Evolutionary conservation across 2,329 filamentous ascomycete genomes (phyloP).

Genomic region (Neonectria neomacrospora): DNA sequence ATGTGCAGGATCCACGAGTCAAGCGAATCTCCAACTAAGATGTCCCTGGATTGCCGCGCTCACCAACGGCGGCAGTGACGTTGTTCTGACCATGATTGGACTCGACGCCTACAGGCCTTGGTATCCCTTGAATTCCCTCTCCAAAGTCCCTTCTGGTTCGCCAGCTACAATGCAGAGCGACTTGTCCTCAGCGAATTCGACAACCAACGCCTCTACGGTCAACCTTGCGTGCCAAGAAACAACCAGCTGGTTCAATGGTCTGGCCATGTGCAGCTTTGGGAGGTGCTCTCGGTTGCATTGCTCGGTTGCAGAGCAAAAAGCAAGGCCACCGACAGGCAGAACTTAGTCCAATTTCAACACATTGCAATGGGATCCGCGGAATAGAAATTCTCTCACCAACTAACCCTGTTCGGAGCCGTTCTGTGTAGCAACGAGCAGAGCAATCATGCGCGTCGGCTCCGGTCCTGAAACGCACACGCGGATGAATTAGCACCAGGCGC

Average conservation of each 20-base stretch:
- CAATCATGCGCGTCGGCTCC: slow-evolving; percentile 19
- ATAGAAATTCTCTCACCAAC: slow-evolving; percentile 28
- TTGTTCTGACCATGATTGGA: slow-evolving; percentile 6
- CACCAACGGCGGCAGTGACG: slow-evolving; percentile 14
- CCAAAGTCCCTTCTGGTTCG: slow-evolving; percentile 8
- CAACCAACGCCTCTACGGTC: neutral
- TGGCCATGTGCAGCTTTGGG: slow-evolving; percentile 4
- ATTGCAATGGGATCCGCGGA: neutral
- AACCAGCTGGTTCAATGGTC: slow-evolving; percentile 1
- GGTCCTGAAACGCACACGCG: slow-evolving; percentile 31
- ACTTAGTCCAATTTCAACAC: slow-evolving; percentile 7
- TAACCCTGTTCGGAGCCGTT: slow-evolving; percentile 27
- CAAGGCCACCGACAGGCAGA: neutral
- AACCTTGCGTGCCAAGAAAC: slow-evolving; percentile 22
- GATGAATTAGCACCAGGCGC: slow-evolving; percentile 23
- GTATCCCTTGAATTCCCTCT: neutral
- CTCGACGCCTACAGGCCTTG: slow-evolving; percentile 12
- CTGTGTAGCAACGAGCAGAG: slow-evolving; percentile 19
- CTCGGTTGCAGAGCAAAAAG: slow-evolving; percentile 11
- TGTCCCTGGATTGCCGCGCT: slow-evolving; percentile 30
- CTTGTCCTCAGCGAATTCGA: neutral
- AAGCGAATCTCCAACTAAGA: slow-evolving; percentile 42
- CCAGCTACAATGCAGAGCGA: slow-evolving; percentile 2
- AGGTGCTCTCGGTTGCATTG: slow-evolving; percentile 8
- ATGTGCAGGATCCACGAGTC: slow-evolving; percentile 52